These are phyloP conservation scores for Boletus rubroflammeus DNA, from an alignment of 768 basidiomycete genomes.

Conservation along the genomic window DNA sequence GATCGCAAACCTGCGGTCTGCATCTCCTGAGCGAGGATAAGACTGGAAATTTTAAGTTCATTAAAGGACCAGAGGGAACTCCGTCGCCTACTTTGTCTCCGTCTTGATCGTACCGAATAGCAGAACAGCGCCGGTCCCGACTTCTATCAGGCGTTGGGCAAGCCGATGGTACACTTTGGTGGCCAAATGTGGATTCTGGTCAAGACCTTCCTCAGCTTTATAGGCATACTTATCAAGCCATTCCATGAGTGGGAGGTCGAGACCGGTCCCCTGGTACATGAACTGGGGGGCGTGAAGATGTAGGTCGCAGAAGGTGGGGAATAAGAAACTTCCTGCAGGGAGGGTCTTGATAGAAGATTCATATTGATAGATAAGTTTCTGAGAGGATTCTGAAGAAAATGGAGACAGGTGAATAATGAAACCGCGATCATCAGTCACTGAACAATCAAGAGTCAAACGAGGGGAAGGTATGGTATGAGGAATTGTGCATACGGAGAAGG, in stretches of 20 bases:
- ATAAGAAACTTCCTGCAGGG: conserved; percentile 56
- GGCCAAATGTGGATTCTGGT: conserved; percentile 58
- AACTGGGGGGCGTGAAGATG: conserved; percentile 90
- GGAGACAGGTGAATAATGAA: conserved; percentile 50
- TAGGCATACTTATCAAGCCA: conserved; percentile 84
- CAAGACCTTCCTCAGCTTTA: conserved; percentile 74
- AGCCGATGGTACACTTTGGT: conserved; percentile 63
- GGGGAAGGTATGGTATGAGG: neutral
- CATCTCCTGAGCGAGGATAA: conserved; percentile 77
- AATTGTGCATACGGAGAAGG: conserved; percentile 42
- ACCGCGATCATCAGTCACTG: conserved; percentile 40
- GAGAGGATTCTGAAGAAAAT: conserved; percentile 35
- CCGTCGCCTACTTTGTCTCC: conserved; percentile 67
- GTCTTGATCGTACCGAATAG: conserved; percentile 83
- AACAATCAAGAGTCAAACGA: conserved; percentile 1
- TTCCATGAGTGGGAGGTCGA: conserved; percentile 80
- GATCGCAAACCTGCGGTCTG: conserved; percentile 68
- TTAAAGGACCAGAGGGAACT: neutral
- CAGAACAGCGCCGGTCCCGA: conserved; percentile 74
- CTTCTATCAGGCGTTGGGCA: conserved; percentile 59
- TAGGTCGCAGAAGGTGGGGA: conserved; percentile 80
- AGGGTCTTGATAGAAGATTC: conserved; percentile 30
- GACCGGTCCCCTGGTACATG: conserved; percentile 81
- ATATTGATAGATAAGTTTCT: conserved; percentile 26
- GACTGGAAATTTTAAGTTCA: conserved; percentile 36